Conservation (phyloP, 768 basidiomycete species). For the Tricholoma flavovirens region DNA sequence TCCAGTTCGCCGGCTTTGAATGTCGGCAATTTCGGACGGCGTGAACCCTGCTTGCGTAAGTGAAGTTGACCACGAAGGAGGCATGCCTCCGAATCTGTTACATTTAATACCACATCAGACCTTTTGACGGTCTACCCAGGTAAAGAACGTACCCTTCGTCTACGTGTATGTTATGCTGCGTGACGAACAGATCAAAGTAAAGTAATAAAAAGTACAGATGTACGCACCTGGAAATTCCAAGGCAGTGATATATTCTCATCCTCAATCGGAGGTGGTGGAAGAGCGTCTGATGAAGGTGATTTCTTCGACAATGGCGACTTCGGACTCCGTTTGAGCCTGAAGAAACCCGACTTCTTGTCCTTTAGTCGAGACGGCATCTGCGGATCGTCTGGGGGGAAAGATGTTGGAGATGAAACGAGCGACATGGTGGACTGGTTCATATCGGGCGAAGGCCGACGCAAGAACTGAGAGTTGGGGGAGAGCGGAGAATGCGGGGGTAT, state of each 20-base stretch:
- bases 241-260: slow-evolving; percentile 64
- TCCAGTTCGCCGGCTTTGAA: slow-evolving; percentile 40
- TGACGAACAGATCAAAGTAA: slow-evolving; percentile 1
- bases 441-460: slow-evolving; percentile 26
- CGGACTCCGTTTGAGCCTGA: slow-evolving; percentile 36
- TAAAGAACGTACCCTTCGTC: slow-evolving; percentile 55
- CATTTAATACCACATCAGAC: slow-evolving; percentile 1
- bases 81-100: slow-evolving; percentile 54
- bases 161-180: slow-evolving; percentile 72
- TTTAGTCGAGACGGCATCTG: slow-evolving; percentile 20
- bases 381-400: slow-evolving; percentile 13
- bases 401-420: slow-evolving; percentile 30
- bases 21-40: slow-evolving; percentile 62
- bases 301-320: slow-evolving; percentile 22
- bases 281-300: slow-evolving; percentile 11
- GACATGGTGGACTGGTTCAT: slow-evolving; percentile 30
- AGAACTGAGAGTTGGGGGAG: slow-evolving; percentile 20
- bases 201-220: not conserved
- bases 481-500: slow-evolving; percentile 29
- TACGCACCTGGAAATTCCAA: slow-evolving; percentile 69
- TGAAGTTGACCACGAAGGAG: slow-evolving; percentile 67
- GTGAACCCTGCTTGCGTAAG: slow-evolving; percentile 57
- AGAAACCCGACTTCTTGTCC: slow-evolving; percentile 35
- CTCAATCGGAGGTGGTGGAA: slow-evolving; percentile 24
- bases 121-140: not conserved